phyloP scores from a whole-genome alignment of 2,329 filamentous ascomycete genomes.

The Diaporthe amygdali region DNA sequence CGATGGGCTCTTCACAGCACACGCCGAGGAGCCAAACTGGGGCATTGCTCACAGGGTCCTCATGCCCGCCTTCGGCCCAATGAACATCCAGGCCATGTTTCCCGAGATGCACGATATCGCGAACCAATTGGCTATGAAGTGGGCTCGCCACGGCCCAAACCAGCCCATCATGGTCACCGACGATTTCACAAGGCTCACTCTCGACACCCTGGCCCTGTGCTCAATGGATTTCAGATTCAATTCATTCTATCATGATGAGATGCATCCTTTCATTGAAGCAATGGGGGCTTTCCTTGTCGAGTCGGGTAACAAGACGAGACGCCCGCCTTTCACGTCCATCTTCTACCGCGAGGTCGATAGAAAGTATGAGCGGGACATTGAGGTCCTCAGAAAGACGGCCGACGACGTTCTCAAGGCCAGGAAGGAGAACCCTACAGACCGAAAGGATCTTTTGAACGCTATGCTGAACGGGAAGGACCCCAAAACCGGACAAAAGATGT shows the following conservation, averaged over 20 bases:
- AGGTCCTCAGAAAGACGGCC: conserved; percentile 58
- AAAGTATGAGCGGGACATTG: conserved; percentile 60
- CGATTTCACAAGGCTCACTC: conserved; percentile 74
- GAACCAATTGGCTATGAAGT: conserved; percentile 69
- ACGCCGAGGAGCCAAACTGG: conserved; percentile 63
- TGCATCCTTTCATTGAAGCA: conserved; percentile 73
- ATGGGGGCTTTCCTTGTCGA: conserved; percentile 70
- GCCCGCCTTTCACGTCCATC: conserved; percentile 52
- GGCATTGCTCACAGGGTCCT: conserved; percentile 69
- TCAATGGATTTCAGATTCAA: conserved; percentile 78
- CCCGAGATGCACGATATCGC: conserved; percentile 73
- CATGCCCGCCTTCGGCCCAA: conserved; percentile 72
- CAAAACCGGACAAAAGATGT: conserved; percentile 69
- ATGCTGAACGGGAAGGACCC: conserved; percentile 73
- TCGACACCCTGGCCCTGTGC: conserved; percentile 75
- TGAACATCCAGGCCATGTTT: conserved; percentile 73
- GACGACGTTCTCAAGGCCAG: conserved; percentile 66
- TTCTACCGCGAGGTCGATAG: conserved; percentile 54
- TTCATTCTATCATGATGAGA: conserved; percentile 70
- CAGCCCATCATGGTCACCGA: conserved; percentile 64
- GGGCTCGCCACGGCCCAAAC: conserved; percentile 66
- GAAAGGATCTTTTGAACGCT: conserved; percentile 71
- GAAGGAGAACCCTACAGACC: conserved; percentile 57
- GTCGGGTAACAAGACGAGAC: conserved; percentile 54
- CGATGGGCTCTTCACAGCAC: conserved; percentile 67